phyloP scores from a whole-genome alignment of 768 basidiomycete species.

The Pilatotrama ljubarskyi region DNA sequence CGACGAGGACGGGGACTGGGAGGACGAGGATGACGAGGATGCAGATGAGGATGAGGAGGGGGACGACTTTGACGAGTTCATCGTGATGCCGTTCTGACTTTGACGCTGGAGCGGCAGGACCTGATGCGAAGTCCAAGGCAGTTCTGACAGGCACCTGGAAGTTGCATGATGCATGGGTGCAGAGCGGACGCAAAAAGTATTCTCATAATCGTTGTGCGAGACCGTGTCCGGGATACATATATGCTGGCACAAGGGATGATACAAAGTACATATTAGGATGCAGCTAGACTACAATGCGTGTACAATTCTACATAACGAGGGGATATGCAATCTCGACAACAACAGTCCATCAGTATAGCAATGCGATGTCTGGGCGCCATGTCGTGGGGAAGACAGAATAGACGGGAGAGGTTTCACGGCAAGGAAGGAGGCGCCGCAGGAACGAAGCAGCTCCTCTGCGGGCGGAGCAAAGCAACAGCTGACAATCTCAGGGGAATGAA shows the following conservation, averaged over 20 bases:
- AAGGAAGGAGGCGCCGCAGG: too few relatives aligned
- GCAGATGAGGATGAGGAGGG: conserved; percentile 26
- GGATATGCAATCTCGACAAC: not conserved
- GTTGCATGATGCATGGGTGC: not conserved
- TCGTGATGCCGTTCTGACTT: conserved; percentile 10
- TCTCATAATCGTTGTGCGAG: not conserved
- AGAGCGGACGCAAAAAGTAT: not conserved
- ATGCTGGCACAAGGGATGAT: not conserved
- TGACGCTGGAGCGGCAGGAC: not conserved
- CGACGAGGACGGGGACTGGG: conserved; percentile 25
- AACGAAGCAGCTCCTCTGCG: too few relatives aligned
- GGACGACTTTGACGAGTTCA: conserved; percentile 13
- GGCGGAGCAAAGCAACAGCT: too few relatives aligned
- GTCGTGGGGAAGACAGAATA: too few relatives aligned
- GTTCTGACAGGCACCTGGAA: not conserved
- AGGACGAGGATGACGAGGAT: conserved; percentile 18
- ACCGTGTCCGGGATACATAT: not conserved
- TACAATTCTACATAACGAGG: not conserved
- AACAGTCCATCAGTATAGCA: not conserved
- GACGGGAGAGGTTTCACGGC: not conserved
- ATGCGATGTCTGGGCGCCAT: not conserved
- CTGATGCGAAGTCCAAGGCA: too few relatives aligned
- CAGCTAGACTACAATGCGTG: not conserved
- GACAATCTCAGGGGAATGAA: too few relatives aligned
- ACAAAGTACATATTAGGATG: not conserved